Conservation (phyloP, 2,329 filamentous ascomycete genomes). For the Daldinia eschscholtzii region DNA sequence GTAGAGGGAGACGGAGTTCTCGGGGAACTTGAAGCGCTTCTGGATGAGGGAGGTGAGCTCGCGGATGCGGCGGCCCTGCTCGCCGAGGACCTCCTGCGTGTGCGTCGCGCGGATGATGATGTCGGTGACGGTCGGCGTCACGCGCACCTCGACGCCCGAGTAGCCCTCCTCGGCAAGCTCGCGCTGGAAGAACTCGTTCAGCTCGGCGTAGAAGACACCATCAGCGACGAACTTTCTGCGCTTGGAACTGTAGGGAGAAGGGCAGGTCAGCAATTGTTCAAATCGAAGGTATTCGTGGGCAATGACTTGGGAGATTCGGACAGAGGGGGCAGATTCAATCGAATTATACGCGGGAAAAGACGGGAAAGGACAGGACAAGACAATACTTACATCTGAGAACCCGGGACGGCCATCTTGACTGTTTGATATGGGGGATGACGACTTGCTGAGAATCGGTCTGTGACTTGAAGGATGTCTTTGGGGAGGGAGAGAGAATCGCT, state of each 20-base stretch:
- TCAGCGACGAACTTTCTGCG: slow-evolving; percentile 95
- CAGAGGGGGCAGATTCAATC: slow-evolving; percentile 29
- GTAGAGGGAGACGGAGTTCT: slow-evolving; percentile 99
- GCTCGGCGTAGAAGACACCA: slow-evolving; percentile 99
- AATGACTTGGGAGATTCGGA: background rate
- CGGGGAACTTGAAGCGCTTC: slow-evolving; percentile 99
- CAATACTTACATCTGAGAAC: slow-evolving; percentile 70
- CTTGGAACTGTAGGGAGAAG: slow-evolving; percentile 75
- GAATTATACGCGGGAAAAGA: background rate
- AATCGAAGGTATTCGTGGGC: slow-evolving; percentile 27
- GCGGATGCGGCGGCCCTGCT: slow-evolving; percentile 99
- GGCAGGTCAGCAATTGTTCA: slow-evolving; percentile 40
- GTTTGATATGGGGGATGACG: slow-evolving; percentile 53
- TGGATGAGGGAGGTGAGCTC: slow-evolving; percentile 99
- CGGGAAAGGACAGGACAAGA: background rate
- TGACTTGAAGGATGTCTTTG: slow-evolving; percentile 40
- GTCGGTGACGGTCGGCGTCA: slow-evolving; percentile 99
- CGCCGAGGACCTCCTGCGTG: slow-evolving; percentile 99
- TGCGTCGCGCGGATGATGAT: slow-evolving; percentile 99
- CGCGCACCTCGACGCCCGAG: slow-evolving; percentile 99
- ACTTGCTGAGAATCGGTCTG: slow-evolving; percentile 53
- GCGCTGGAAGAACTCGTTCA: slow-evolving; percentile 99
- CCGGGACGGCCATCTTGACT: slow-evolving; percentile 71
- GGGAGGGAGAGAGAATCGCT: slow-evolving; percentile 41
- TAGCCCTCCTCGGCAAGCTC: slow-evolving; percentile 99